A percentile compares a stretch with the other conserved stretches of the same genome.
phyloP scores from a whole-genome alignment of 768 basidiomycete species.

The Daedaleopsis nitida region DNA sequence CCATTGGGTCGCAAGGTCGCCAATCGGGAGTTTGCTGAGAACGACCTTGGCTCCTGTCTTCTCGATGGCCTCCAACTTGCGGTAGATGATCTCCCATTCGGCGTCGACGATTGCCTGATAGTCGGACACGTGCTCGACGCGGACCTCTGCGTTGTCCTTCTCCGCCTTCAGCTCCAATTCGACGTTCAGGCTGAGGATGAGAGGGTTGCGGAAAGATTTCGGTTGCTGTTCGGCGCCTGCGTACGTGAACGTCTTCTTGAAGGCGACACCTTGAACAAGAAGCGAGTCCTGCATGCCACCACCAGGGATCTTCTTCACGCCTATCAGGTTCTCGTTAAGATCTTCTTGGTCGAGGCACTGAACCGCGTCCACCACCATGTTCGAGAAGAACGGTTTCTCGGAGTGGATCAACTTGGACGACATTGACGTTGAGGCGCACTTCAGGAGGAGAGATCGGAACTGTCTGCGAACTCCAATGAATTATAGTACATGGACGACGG shows the following conservation, averaged over 20 bases:
- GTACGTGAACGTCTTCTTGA: constrained; percentile 99
- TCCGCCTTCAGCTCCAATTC: constrained; percentile 99
- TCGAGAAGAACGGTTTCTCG: constrained; percentile 98
- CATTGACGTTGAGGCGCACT: constrained; percentile 99
- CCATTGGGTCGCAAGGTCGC: constrained; percentile 98
- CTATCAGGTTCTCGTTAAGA: constrained; percentile 93
- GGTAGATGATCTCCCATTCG: constrained; percentile 99
- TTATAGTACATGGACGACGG: background rate
- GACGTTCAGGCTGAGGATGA: constrained; percentile 93
- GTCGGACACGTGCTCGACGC: constrained; percentile 94
- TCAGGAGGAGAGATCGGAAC: constrained; percentile 91
- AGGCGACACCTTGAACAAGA: constrained; percentile 88
- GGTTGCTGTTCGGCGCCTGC: constrained; percentile 99
- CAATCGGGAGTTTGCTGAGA: constrained; percentile 96
- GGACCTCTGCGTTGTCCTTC: constrained; percentile 98
- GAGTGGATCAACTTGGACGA: constrained; percentile 99
- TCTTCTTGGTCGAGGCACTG: constrained; percentile 90
- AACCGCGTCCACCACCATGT: constrained; percentile 98
- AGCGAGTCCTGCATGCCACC: constrained; percentile 97
- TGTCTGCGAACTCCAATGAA: constrained; percentile 48
- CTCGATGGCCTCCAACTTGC: constrained; percentile 94
- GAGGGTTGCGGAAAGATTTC: constrained; percentile 85
- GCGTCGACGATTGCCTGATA: constrained; percentile 99
- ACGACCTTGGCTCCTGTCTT: constrained; percentile 97
- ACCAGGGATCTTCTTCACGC: constrained; percentile 96